Evolutionary conservation across 1,139 yeast genomes (phyloP).

Genomic region (Geotrichum histeridarum): DNA sequence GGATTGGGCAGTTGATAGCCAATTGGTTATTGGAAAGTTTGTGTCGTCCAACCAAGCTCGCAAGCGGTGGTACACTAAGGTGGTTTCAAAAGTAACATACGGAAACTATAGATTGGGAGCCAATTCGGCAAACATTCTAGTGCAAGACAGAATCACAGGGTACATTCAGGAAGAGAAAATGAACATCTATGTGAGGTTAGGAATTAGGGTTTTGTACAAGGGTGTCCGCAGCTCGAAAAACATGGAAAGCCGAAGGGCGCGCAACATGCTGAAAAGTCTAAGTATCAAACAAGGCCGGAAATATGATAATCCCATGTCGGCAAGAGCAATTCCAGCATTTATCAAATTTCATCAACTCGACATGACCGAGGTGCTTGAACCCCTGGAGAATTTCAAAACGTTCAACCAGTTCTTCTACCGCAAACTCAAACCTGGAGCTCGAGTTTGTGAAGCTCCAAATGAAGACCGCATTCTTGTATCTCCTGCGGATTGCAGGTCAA

Average conservation of each 20-base stretch:
- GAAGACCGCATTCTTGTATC: conserved; percentile 54
- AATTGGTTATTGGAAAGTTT: conserved; percentile 61
- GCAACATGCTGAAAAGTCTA: conserved; percentile 54
- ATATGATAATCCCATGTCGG: conserved; percentile 68
- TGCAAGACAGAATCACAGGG: conserved; percentile 87
- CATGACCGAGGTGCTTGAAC: conserved; percentile 58
- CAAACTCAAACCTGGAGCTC: conserved; percentile 61
- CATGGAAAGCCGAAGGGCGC: conserved; percentile 55
- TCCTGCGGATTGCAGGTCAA: conserved; percentile 86
- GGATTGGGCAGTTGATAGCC: conserved; percentile 62
- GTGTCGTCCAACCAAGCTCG: conserved; percentile 81
- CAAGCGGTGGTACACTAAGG: conserved; percentile 81
- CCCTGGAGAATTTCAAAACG: conserved; percentile 51
- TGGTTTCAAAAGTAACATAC: conserved; percentile 75
- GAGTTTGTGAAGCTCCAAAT: conserved; percentile 59
- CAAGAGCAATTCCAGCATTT: conserved; percentile 65
- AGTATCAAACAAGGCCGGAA: conserved; percentile 80
- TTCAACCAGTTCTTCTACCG: conserved; percentile 91
- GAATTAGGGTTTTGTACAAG: conserved; percentile 76
- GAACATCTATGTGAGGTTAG: conserved; percentile 81
- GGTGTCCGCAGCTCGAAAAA: conserved; percentile 50
- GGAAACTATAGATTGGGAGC: conserved; percentile 86
- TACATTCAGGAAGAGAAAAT: conserved; percentile 85
- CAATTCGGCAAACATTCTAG: conserved; percentile 87
- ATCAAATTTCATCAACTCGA: conserved; percentile 76